Evolutionary conservation across 2,329 filamentous ascomycete species (phyloP).

Genomic region (Magnaporthiopsis incrustans): DNA sequence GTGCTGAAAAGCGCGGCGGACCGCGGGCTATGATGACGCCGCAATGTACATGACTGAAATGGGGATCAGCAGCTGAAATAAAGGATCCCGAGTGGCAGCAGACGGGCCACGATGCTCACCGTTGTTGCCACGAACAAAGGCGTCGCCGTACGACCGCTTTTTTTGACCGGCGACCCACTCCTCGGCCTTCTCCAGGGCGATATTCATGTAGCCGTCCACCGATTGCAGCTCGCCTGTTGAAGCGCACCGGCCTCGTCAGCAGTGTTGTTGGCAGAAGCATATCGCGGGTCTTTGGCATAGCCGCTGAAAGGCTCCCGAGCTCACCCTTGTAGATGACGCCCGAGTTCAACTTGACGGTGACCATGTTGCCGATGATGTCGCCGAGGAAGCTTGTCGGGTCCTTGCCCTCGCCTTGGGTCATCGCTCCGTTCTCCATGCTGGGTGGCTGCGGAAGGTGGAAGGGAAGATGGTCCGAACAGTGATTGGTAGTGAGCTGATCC

Average conservation of each 20-base stretch:
- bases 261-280: not conserved
- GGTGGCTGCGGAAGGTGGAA: not conserved
- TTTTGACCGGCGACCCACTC: slow-evolving; percentile 84
- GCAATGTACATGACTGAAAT: slow-evolving; percentile 61
- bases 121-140: slow-evolving; percentile 94
- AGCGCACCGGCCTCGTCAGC: not conserved
- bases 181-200: slow-evolving; percentile 90
- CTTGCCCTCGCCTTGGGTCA: slow-evolving; percentile 62
- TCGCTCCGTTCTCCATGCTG: slow-evolving; percentile 67
- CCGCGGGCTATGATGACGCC: slow-evolving; percentile 38
- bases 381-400: slow-evolving; percentile 90
- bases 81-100: not conserved
- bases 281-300: not conserved
- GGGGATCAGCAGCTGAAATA: not conserved
- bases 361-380: slow-evolving; percentile 88
- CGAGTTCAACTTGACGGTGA: slow-evolving; percentile 97
- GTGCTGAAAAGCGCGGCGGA: not conserved
- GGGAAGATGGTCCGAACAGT: not conserved
- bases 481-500: not conserved
- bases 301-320: slow-evolving; percentile 13
- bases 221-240: slow-evolving; percentile 80
- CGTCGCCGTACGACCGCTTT: slow-evolving; percentile 80
- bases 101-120: slow-evolving; percentile 42
- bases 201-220: slow-evolving; percentile 99
- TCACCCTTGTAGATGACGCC: slow-evolving; percentile 94